Conservation (phyloP, 129 eudicot species). For the Mikania micrantha region DNA sequence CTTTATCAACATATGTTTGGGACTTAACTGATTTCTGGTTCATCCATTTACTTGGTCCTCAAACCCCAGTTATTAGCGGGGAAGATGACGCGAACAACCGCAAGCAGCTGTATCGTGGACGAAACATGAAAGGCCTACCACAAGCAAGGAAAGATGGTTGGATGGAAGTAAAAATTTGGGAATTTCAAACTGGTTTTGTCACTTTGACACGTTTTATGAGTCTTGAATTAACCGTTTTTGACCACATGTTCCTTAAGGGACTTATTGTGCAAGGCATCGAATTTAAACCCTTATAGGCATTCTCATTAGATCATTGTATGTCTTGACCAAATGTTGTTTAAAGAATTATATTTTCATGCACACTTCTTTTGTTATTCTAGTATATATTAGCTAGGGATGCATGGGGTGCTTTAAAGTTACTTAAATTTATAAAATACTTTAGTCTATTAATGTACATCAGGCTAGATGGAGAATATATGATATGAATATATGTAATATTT, state of each 20-base stretch:
- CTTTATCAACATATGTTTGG: neutral
- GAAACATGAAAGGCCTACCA: neutral
- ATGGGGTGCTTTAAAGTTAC: too few species aligned
- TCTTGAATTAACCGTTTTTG: neutral
- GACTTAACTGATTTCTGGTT: too few species aligned
- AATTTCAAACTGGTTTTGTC: neutral
- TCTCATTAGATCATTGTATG: too few species aligned
- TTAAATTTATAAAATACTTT: too few species aligned
- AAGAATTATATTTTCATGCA: too few species aligned
- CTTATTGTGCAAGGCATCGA: conserved; percentile 1
- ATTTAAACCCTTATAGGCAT: neutral
- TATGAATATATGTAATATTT: too few species aligned
- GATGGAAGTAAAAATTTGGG: too few species aligned
- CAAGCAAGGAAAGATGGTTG: neutral
- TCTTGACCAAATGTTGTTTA: too few species aligned
- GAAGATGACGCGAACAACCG: neutral
- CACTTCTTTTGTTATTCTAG: too few species aligned
- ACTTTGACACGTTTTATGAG: neutral
- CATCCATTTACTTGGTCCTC: neutral
- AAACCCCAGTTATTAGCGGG: neutral
- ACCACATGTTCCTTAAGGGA: neutral
- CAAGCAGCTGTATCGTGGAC: neutral
- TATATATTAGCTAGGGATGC: too few species aligned
- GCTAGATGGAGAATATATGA: too few species aligned
- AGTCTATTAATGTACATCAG: too few species aligned